These are phyloP conservation scores for Populus deltoides DNA, from an alignment of 345 rosid genomes.

Conservation along the genomic window DNA sequence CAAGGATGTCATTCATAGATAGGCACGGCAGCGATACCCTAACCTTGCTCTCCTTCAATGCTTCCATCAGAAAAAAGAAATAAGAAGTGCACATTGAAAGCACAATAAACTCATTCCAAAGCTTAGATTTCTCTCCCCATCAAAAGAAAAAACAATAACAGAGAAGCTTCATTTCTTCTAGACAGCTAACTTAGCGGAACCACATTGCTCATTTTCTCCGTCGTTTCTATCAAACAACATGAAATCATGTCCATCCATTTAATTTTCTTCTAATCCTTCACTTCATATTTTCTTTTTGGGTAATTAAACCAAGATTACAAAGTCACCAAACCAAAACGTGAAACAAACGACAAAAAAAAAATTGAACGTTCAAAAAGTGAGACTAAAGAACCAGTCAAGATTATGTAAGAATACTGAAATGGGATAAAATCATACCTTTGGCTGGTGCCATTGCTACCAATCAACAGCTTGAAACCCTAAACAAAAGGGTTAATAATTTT, in stretches of 20 bases:
- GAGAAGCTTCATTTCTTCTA: neutral
- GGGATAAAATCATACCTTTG: conserved; percentile 15
- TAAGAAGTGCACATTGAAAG: neutral
- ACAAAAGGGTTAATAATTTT: neutral
- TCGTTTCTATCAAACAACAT: neutral
- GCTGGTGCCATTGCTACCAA: conserved; percentile 20
- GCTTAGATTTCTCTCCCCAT: neutral
- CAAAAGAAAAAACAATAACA: neutral
- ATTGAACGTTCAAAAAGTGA: neutral
- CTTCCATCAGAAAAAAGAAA: neutral
- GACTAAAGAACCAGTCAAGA: neutral
- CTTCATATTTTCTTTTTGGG: neutral
- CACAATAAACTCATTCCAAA: neutral
- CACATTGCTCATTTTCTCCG: neutral
- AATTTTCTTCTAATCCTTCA: neutral
- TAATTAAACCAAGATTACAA: neutral
- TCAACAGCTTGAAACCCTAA: conserved; percentile 10
- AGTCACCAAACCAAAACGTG: neutral
- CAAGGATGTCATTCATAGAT: neutral
- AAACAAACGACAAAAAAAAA: neutral
- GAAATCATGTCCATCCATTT: neutral
- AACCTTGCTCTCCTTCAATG: neutral
- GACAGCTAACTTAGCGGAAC: neutral
- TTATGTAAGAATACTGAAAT: neutral
- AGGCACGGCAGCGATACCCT: neutral